Conservation (phyloP, 768 basidiomycete genomes). For the Fistulinella prunicolor region DNA sequence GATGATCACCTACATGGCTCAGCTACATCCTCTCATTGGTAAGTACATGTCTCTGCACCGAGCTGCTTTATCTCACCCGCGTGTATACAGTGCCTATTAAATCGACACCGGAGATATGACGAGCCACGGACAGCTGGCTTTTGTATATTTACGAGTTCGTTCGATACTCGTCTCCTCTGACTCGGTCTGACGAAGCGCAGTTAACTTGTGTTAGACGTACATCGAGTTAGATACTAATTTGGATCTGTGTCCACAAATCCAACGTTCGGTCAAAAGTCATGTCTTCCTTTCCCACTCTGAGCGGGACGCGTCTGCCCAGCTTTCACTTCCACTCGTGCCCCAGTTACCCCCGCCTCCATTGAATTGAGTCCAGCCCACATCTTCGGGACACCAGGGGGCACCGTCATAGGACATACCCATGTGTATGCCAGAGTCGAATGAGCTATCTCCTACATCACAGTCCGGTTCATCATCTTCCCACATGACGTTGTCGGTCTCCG, state of each 20-base stretch:
- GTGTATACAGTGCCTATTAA: slow-evolving; percentile 16
- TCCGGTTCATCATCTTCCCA: slow-evolving; percentile 24
- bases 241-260: background rate
- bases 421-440: slow-evolving; percentile 30
- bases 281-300: slow-evolving; percentile 1
- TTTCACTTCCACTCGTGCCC: slow-evolving; percentile 1
- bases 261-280: background rate
- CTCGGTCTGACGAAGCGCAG: slow-evolving; percentile 5
- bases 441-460: slow-evolving; percentile 14
- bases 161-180: background rate
- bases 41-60: slow-evolving; percentile 22
- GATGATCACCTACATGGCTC: slow-evolving; percentile 96
- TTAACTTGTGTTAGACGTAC: slow-evolving; percentile 20
- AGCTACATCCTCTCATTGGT: slow-evolving; percentile 90
- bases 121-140: background rate
- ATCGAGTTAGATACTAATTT: slow-evolving; percentile 25
- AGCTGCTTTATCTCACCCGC: background rate
- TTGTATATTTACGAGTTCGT: slow-evolving; percentile 25
- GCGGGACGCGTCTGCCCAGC: background rate
- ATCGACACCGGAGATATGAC: slow-evolving; percentile 18
- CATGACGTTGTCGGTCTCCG: slow-evolving; percentile 10
- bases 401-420: slow-evolving; percentile 11
- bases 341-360: slow-evolving; percentile 7
- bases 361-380: slow-evolving; percentile 15
- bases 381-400: slow-evolving; percentile 3